These are phyloP conservation scores for Debaryomyces tyrocola DNA, from an alignment of 805 yeast species.

Conservation along the genomic window DNA sequence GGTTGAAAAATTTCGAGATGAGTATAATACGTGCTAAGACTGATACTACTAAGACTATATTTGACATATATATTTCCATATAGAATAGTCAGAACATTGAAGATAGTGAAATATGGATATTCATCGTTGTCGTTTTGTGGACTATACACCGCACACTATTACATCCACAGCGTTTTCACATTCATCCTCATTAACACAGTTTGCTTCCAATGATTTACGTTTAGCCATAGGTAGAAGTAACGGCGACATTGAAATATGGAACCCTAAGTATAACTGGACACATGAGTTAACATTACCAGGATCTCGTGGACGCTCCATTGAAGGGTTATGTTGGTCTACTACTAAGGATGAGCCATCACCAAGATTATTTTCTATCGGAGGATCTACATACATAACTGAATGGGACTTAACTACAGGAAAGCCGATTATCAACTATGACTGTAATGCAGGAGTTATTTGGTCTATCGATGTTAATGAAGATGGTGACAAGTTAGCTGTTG, in stretches of 20 bases:
- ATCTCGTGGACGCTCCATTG: constrained; percentile 80
- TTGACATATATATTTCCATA: not conserved
- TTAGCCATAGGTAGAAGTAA: constrained; percentile 90
- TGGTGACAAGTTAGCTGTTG: constrained; percentile 72
- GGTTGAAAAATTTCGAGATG: constrained; percentile 19
- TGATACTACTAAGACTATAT: too few species aligned
- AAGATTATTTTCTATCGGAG: constrained; percentile 90
- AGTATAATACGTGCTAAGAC: constrained; percentile 2
- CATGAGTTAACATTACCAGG: constrained; percentile 75
- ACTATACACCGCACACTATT: constrained; percentile 79
- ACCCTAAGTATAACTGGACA: constrained; percentile 78
- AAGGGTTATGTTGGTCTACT: constrained; percentile 81
- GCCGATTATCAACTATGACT: constrained; percentile 75
- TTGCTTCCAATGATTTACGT: constrained; percentile 55
- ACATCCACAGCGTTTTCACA: constrained; percentile 81
- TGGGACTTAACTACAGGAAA: constrained; percentile 81
- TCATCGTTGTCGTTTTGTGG: constrained; percentile 91
- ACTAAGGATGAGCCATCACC: constrained; percentile 47
- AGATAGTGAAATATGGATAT: constrained; percentile 53
- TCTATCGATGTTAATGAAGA: constrained; percentile 66
- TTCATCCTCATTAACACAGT: constrained; percentile 39
- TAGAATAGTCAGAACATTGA: not conserved
- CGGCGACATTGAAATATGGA: constrained; percentile 96
- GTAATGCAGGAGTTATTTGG: constrained; percentile 95
- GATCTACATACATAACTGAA: constrained; percentile 86